Percentiles rank a stretch among this genome's conserved stretches.
Evolutionary conservation across 148 eudicot genomes (phyloP).

Genomic region (Fagopyrum homotropicum): DNA sequence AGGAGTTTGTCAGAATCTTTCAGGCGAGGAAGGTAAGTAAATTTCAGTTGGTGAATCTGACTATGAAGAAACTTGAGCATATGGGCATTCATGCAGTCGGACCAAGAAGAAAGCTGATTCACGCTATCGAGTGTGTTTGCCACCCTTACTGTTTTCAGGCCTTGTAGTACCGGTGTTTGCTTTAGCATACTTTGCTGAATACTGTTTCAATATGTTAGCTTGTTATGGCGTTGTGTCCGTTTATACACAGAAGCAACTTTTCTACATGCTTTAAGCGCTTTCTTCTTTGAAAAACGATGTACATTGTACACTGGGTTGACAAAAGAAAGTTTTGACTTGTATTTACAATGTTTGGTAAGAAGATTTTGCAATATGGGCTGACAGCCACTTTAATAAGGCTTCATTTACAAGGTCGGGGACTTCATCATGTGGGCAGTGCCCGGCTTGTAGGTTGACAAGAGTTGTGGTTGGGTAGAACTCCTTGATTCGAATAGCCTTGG

Average conservation of each 20-base stretch:
- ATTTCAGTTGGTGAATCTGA: conserved; percentile 61
- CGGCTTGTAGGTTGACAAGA: conserved; percentile 81
- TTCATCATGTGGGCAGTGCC: conserved; percentile 99
- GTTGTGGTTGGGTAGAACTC: conserved; percentile 81
- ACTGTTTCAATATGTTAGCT: not conserved
- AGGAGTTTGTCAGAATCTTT: conserved; percentile 50
- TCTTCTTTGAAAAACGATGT: not conserved
- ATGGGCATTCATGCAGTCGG: conserved; percentile 90
- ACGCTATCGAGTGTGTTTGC: conserved; percentile 77
- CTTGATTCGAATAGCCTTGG: conserved; percentile 75
- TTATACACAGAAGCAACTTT: not conserved
- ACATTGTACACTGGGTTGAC: not conserved
- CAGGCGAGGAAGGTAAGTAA: conserved; percentile 38
- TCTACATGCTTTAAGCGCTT: not conserved
- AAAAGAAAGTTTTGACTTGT: not conserved
- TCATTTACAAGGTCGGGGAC: conserved; percentile 86
- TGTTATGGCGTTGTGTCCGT: not conserved
- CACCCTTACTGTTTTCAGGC: conserved; percentile 37
- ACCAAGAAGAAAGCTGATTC: conserved; percentile 90
- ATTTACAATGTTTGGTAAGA: conserved; percentile 31
- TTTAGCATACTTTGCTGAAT: not conserved
- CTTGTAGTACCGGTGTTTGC: conserved; percentile 7
- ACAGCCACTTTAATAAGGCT: conserved; percentile 84
- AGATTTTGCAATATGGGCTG: conserved; percentile 33
- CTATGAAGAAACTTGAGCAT: conserved; percentile 84